Base-by-base conservation (phyloP, 306 rosid genomes). In the Rubus parviflorus region DNA sequence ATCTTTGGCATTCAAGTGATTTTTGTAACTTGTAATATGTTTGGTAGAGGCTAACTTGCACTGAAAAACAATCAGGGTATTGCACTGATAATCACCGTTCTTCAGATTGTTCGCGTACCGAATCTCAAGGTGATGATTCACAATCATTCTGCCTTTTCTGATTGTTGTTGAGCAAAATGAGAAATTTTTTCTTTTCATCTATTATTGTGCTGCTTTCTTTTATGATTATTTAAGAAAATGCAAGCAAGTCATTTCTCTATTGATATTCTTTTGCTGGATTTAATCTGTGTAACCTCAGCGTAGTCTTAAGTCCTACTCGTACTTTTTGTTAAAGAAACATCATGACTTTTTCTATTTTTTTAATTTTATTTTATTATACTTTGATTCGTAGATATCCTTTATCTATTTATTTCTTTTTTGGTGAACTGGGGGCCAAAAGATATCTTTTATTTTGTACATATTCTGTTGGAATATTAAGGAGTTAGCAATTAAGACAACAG, bases 31-130 rank as follows among this genome's bases (percentile, higher is more conserved):
- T 71, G 17, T 41, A 37, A 54, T 70, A 62, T 43, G 19, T 51
- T 61, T 79, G 54, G 15, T 48, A 70, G 68, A 62, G 35, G 46
- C 73, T 35, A 78, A 82, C 78, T 77, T 61, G 37, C 23, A 14
- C 70, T 61, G 37, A 30, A 25, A 62, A 43, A 57, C 3, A 35
- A 69, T 75, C 88, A 95, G 99, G 99, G 98, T 80, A 90, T 94
- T 72, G 81, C 97, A 16, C 85, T 96, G 87, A 96, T 96, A 86
- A 86, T 92, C 77, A 92, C 99, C 43, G 99, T 96, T 87, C 98
- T 96, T 87, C 99, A 96, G 86, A 90, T 96, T 84, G 98, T 96
- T 38, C 96, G 90, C 41, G 85, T 96, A 77, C 99, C 99, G 1
- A 96, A 96, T 91, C 99, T 96, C 83, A 96, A 96, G 99, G 99